Evolutionary conservation across 768 basidiomycete genomes (phyloP), one percentile per base, ranked within the genome.

Genomic region (Asterophora lycoperdoides): DNA sequence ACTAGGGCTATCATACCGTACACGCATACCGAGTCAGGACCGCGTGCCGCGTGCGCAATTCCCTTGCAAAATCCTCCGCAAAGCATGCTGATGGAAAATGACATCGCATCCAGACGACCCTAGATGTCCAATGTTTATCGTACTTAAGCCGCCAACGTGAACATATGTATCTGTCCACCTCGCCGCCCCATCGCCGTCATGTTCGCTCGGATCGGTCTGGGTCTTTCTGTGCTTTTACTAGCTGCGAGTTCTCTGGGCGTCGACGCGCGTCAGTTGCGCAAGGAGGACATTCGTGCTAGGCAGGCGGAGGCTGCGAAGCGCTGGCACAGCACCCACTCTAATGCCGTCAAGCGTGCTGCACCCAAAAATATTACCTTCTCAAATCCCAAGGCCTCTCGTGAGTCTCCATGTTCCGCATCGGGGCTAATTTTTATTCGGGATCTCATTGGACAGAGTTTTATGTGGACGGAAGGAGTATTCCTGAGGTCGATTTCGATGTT

Each of bases 331-430:
- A 51, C 47, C 56, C 48, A 49, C 39, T 46, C 35, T 10, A 52
- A 54, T 44, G 52, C 43, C 29, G 48, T 52, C 8, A 58, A 45
- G 37, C 46, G 56, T 7, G 55, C 55, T 5, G 52, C 52, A 9
- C 56, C 73, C n/a, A 71, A 83, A 62, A 85, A 84, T 54, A 84
- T 88, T 56, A 86, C 84, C 0, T 89, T 89, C 63, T 66, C 72
- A 10, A 85, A 86, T 55, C 83, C 84, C 4, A 74, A 68, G 46
- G 84, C 83, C 13, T 79, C 80, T 19, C 64, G 84, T 84, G 51
- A 52, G 71, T 63, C n/a, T 7, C 29, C 35, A n/a, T n/a, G 10
- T 28, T 9, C 18, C n/a, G 28, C 30, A 17, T 5, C 19, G 17
- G 8, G 30, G 1, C 18, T 44, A 5, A 30, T 9, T 2, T 15